phyloP scores from a whole-genome alignment of 257 asterid species.

The Fraxinus anomala region DNA sequence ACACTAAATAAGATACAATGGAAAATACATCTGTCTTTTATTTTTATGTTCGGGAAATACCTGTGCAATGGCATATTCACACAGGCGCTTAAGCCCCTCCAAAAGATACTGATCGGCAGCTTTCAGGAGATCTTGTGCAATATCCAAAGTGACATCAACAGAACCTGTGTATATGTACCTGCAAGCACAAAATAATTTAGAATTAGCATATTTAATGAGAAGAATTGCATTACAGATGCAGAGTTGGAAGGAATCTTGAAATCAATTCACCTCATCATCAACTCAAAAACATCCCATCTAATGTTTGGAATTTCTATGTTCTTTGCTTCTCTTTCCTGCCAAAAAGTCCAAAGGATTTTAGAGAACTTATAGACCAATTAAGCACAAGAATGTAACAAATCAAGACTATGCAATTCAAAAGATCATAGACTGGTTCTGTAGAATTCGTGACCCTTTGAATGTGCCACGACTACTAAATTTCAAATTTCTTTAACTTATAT shows the following conservation, averaged over 20 bases:
- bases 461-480: not conserved
- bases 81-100: constrained; percentile 95
- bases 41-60: constrained; percentile 30
- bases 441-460: not conserved
- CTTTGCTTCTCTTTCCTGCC: constrained; percentile 98
- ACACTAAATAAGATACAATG: not conserved
- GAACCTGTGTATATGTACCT: constrained; percentile 95
- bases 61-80: constrained; percentile 92
- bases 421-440: not conserved
- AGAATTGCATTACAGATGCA: not conserved
- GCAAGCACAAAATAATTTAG: constrained; percentile 27
- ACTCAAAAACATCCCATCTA: constrained; percentile 91
- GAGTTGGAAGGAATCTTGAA: constrained; percentile 6
- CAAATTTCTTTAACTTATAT: not conserved
- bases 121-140: constrained; percentile 89
- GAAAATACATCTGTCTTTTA: not conserved
- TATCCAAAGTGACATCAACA: constrained; percentile 72
- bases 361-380: constrained; percentile 6
- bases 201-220: constrained; percentile 15
- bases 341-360: constrained; percentile 16
- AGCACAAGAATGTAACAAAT: constrained; percentile 11
- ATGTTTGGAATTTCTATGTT: constrained; percentile 96
- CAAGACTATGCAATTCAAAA: not conserved
- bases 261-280: constrained; percentile 88
- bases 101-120: constrained; percentile 98